Evolutionary conservation across 192 early-diverging fungal genomes (phyloP), one percentile per base, ranked within the genome.

Genomic region (Backusella sp.): DNA sequence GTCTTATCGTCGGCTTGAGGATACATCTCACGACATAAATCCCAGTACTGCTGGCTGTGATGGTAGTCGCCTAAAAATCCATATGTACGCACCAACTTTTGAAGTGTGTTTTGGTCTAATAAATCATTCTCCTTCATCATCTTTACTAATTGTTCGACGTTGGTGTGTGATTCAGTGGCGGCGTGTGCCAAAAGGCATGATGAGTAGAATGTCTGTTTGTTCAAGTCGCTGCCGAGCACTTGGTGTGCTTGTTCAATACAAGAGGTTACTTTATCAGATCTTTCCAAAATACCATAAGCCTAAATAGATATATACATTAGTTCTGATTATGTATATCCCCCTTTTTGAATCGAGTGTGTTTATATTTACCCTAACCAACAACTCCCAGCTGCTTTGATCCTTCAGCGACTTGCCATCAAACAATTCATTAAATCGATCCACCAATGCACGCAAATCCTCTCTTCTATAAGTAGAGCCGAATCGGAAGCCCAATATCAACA

Each of bases 301-400:
- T 37, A 35, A 26, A 5, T 39, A 41, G 7, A 65, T 56, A n/a
- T 56, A n/a, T 23, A 49, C 8, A 26, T 23, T n/a, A 75, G 19
- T 8, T 41, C 37, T 36, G 15, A 15, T n/a, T n/a, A n/a, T 34
- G 49, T 66, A 26, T 21, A 66, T 39, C 0, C 1, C 36, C 49
- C 4, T 32, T 30, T 30, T 4, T 66, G 32, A 32, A 32, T 32
- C 3, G 8, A 6, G 12, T 17, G 7, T 19, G 17, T 35, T 35
- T 66, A 19, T 35, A 17, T 66, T 79, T 80, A 80, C 79, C 53
- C 74, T 42, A 26, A 80, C 37, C 37, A 77, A 73, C 19, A 71
- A 66, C 67, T 72, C 74, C 79, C 74, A 75, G 56, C 23, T 41
- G 2, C 3, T 17, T 37, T 66, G 73, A 52, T 76, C 69, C 17